A percentile compares a stretch with the other conserved stretches of the same genome.
Conservation (phyloP, 495 filamentous ascomycete genomes). For the Clavariopsis aquatica region DNA sequence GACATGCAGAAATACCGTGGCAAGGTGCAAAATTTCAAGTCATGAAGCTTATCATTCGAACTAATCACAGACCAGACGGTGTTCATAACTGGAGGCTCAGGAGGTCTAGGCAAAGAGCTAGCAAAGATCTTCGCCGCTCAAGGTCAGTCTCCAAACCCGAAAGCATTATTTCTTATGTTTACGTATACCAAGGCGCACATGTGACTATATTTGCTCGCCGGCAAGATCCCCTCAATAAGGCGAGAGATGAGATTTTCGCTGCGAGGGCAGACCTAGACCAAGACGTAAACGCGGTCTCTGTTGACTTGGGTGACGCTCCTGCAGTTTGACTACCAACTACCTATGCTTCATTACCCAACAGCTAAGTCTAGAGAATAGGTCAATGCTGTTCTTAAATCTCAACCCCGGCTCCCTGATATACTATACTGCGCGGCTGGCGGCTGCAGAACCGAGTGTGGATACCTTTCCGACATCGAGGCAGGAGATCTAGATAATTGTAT, state of each 20-base stretch:
- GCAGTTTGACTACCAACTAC: background rate
- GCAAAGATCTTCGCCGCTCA: slow-evolving; percentile 36
- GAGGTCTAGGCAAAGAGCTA: slow-evolving; percentile 41
- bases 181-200: slow-evolving; percentile 17
- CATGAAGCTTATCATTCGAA: no score
- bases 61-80: no score
- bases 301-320: slow-evolving; percentile 7
- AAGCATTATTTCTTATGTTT: no score
- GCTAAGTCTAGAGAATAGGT: background rate
- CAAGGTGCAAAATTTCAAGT: no score
- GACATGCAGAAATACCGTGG: no score
- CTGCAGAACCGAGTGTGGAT: slow-evolving; percentile 18
- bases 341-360: background rate
- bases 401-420: slow-evolving; percentile 22
- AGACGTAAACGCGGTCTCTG: background rate
- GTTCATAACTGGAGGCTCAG: slow-evolving; percentile 42
- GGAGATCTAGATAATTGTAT: slow-evolving; percentile 18
- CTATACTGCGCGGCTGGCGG: slow-evolving; percentile 36
- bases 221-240: slow-evolving; percentile 31
- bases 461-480: slow-evolving; percentile 4
- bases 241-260: slow-evolving; percentile 31
- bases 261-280: background rate
- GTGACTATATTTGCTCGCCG: slow-evolving; percentile 19
- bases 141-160: slow-evolving; percentile 25
- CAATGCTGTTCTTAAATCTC: slow-evolving; percentile 35